Conservation (phyloP, 2,329 filamentous ascomycete species). For the Aspergillus amoenus region DNA sequence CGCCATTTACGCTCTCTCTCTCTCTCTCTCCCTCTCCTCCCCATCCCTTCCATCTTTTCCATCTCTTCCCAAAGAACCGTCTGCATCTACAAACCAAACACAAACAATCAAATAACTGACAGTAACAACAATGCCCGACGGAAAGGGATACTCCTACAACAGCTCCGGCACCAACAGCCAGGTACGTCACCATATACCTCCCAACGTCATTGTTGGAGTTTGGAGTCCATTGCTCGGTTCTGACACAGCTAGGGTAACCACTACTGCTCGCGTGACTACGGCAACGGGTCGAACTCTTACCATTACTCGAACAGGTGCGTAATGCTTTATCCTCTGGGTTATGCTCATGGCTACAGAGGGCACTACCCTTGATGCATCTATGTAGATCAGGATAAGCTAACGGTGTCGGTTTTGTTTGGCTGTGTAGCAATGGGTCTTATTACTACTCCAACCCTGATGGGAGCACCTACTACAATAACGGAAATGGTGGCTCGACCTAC, state of each 20-base stretch:
- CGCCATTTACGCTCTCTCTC: not conserved
- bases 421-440: slow-evolving; percentile 62
- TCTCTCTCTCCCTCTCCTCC: not conserved
- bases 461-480: slow-evolving; percentile 67
- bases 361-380: not conserved
- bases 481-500: slow-evolving; percentile 59
- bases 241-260: slow-evolving; percentile 59
- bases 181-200: slow-evolving; percentile 41
- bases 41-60: not conserved
- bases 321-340: not conserved
- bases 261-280: slow-evolving; percentile 66
- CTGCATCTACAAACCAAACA: not conserved
- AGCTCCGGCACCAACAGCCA: slow-evolving; percentile 61
- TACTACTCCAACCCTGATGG: slow-evolving; percentile 71
- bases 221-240: no score
- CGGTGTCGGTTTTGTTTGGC: not conserved
- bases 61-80: not conserved
- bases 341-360: no score
- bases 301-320: slow-evolving; percentile 66
- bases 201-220: not conserved
- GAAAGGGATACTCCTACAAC: slow-evolving; percentile 39
- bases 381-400: not conserved
- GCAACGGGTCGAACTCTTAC: slow-evolving; percentile 52
- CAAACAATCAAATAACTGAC: not conserved
- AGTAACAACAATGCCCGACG: not conserved